Conservation (phyloP, 352 stramenopile genomes). For the Aphanomyces stellatus region DNA sequence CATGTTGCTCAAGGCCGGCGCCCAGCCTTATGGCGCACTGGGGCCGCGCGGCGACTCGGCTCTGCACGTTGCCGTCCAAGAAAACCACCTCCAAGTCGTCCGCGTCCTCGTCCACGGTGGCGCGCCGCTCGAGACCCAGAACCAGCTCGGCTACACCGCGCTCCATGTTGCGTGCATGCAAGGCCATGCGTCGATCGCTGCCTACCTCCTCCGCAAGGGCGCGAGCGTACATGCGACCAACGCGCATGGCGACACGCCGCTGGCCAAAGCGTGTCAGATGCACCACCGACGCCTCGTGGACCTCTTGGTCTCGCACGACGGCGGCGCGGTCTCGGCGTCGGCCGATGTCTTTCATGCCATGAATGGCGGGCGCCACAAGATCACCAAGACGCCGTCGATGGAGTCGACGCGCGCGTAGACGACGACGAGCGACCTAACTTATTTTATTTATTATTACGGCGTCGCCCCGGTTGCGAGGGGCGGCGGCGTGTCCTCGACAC, state of each 20-base stretch:
- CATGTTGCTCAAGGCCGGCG: conserved; percentile 37
- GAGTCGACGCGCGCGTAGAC: neutral
- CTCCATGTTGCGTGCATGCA: conserved; percentile 71
- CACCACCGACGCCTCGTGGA: conserved; percentile 71
- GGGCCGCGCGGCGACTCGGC: conserved; percentile 65
- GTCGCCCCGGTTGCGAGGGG: too few relatives aligned
- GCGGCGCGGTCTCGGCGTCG: conserved; percentile 14
- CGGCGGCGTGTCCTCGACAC: too few relatives aligned
- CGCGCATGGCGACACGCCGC: conserved; percentile 47
- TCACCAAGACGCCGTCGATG: neutral
- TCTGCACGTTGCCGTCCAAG: conserved; percentile 71
- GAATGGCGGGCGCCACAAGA: neutral
- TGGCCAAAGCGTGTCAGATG: conserved; percentile 78
- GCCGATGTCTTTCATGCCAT: conserved; percentile 16
- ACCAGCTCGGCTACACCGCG: conserved; percentile 50
- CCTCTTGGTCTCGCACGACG: conserved; percentile 37
- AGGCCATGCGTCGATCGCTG: conserved; percentile 59
- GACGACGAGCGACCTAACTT: neutral
- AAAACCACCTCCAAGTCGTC: conserved; percentile 64
- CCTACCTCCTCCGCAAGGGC: conserved; percentile 55
- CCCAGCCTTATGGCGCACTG: conserved; percentile 28
- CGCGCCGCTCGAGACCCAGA: conserved; percentile 46
- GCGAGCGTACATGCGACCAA: conserved; percentile 60
- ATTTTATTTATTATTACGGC: too few relatives aligned
- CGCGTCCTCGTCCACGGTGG: conserved; percentile 41